Evolutionary conservation across 495 filamentous ascomycete species (phyloP).

Genomic region (Tuber umbilicatum): DNA sequence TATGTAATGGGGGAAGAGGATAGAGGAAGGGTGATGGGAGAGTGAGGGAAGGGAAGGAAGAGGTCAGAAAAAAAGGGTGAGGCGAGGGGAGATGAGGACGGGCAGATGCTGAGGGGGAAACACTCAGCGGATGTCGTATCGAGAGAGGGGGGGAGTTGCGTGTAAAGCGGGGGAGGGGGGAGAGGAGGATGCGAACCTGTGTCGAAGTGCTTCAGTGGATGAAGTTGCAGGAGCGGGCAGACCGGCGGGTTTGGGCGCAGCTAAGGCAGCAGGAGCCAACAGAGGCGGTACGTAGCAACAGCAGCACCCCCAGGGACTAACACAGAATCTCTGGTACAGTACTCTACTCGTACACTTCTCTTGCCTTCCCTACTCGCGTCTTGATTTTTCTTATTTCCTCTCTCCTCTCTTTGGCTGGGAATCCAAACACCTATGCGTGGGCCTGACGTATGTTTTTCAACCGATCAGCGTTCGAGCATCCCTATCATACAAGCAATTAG

Average conservation of each 20-base stretch:
- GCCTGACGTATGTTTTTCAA: conserved; percentile 2
- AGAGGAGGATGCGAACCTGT: background rate
- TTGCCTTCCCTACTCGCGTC: background rate
- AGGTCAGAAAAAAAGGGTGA: background rate
- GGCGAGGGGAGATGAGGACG: background rate
- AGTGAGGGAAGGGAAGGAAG: background rate
- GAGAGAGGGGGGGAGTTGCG: background rate
- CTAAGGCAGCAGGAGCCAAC: background rate
- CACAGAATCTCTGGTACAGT: background rate
- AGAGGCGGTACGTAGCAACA: background rate
- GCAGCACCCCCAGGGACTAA: background rate
- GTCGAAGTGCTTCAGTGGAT: background rate
- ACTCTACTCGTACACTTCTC: too few species aligned
- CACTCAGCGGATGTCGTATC: background rate
- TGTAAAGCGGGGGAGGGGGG: background rate
- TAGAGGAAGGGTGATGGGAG: background rate
- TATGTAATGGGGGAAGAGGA: background rate
- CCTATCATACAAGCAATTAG: background rate
- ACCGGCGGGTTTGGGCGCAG: conserved; percentile 1
- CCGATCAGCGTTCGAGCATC: background rate
- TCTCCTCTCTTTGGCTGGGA: background rate
- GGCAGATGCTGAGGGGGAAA: background rate
- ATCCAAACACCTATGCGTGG: background rate
- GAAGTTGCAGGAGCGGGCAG: conserved; percentile 1
- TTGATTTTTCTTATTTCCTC: background rate